Evolutionary conservation across 257 asterid genomes (phyloP).

Genomic region (Fraxinus pennsylvanica): DNA sequence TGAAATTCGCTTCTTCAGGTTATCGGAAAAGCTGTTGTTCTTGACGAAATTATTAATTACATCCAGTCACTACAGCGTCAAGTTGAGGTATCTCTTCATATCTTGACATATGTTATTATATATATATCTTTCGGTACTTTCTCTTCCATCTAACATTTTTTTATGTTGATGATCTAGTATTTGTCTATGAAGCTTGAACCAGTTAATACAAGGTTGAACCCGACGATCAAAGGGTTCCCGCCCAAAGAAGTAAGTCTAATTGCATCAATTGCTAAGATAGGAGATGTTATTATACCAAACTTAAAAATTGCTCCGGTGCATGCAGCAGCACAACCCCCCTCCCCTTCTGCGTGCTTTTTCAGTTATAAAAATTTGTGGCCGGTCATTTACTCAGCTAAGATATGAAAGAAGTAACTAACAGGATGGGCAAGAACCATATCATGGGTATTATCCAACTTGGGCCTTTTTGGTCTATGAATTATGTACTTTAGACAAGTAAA

Average conservation of each 20-base stretch:
- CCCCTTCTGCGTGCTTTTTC: too few species aligned
- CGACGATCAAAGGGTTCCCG: conserved; percentile 57
- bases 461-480: neutral
- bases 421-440: neutral
- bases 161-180: conserved; percentile 47
- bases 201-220: conserved; percentile 70
- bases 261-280: neutral
- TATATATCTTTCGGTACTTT: neutral
- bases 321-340: neutral
- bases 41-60: conserved; percentile 89
- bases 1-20: conserved; percentile 43
- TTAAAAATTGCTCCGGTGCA: too few species aligned
- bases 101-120: conserved; percentile 5
- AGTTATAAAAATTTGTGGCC: neutral
- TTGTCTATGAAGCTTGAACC: conserved; percentile 98
- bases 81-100: conserved; percentile 66
- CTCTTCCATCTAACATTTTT: conserved; percentile 14
- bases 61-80: conserved; percentile 86
- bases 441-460: neutral
- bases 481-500: neutral
- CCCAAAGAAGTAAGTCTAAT: conserved; percentile 68
- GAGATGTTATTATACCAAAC: neutral
- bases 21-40: conserved; percentile 88
- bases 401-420: neutral
- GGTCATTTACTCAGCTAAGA: neutral